Conservation (phyloP, 129 eudicot species). For the Heracleum sosnowskyi region DNA sequence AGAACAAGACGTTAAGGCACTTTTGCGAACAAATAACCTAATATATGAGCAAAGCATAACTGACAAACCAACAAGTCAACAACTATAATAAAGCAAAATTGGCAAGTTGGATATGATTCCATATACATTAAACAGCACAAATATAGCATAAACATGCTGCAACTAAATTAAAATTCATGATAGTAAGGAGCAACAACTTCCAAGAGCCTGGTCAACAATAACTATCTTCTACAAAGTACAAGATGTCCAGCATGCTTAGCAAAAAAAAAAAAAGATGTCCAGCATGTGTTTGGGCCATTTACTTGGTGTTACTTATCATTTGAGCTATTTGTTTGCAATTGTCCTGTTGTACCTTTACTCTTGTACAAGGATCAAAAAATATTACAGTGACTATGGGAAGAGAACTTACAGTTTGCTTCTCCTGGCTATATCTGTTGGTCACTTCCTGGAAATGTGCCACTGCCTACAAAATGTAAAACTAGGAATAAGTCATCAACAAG, state of each 20-base stretch:
- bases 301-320: background rate
- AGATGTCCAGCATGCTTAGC: background rate
- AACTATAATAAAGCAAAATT: background rate
- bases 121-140: background rate
- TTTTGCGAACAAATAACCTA: background rate
- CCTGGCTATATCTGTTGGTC: conserved; percentile 84
- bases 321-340: background rate
- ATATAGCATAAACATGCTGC: background rate
- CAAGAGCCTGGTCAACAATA: background rate
- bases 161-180: background rate
- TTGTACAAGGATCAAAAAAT: background rate
- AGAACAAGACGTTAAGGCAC: background rate
- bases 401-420: conserved; percentile 77
- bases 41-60: background rate
- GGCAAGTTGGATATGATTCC: background rate
- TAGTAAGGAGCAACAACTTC: background rate
- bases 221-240: background rate
- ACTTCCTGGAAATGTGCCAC: conserved; percentile 91
- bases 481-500: conserved; percentile 3
- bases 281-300: background rate
- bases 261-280: background rate
- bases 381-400: background rate
- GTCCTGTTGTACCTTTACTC: background rate
- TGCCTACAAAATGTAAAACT: conserved; percentile 47
- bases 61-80: background rate